A percentile compares a stretch with the other conserved stretches of the same genome.
These are phyloP conservation scores for Penicillium nordicum DNA, from an alignment of 2,329 filamentous ascomycete genomes.

Conservation along the genomic window DNA sequence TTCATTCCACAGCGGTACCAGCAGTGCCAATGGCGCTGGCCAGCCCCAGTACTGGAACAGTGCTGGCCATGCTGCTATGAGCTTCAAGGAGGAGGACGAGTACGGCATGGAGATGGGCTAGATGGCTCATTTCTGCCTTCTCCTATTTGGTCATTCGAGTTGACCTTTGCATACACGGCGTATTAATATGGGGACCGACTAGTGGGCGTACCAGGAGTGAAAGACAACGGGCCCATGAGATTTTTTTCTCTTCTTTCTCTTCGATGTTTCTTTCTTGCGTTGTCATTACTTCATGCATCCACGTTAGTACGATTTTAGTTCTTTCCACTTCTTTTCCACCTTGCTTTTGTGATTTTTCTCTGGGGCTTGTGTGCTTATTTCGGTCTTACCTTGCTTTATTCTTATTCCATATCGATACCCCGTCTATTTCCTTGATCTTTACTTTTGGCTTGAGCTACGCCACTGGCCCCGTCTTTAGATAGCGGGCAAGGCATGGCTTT, in stretches of 20 bases:
- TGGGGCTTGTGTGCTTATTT: slow-evolving; percentile 8
- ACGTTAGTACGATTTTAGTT: slow-evolving; percentile 7
- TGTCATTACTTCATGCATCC: slow-evolving; percentile 12
- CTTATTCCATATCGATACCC: slow-evolving; percentile 35
- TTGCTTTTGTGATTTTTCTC: slow-evolving; percentile 13
- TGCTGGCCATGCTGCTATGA: slow-evolving; percentile 56
- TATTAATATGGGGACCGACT: slow-evolving; percentile 19
- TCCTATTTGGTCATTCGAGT: slow-evolving; percentile 14
- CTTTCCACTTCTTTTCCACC: slow-evolving; percentile 7
- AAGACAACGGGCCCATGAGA: slow-evolving; percentile 3
- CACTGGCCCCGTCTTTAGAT: slow-evolving; percentile 3
- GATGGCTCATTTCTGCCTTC: background rate
- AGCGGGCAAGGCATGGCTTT: background rate
- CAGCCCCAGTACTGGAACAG: slow-evolving; percentile 55
- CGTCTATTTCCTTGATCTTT: slow-evolving; percentile 21
- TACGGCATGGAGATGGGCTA: slow-evolving; percentile 71
- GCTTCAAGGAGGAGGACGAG: slow-evolving; percentile 94
- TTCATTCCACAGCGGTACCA: slow-evolving; percentile 68
- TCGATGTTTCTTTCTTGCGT: slow-evolving; percentile 21
- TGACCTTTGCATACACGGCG: slow-evolving; percentile 31
- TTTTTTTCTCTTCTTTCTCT: background rate
- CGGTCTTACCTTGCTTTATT: slow-evolving; percentile 15
- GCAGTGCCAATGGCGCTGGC: slow-evolving; percentile 53
- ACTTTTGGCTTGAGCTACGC: slow-evolving; percentile 6
- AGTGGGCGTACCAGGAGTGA: slow-evolving; percentile 20